Conservation (phyloP, 164 flowering plant species). For the Berberis thunbergii region DNA sequence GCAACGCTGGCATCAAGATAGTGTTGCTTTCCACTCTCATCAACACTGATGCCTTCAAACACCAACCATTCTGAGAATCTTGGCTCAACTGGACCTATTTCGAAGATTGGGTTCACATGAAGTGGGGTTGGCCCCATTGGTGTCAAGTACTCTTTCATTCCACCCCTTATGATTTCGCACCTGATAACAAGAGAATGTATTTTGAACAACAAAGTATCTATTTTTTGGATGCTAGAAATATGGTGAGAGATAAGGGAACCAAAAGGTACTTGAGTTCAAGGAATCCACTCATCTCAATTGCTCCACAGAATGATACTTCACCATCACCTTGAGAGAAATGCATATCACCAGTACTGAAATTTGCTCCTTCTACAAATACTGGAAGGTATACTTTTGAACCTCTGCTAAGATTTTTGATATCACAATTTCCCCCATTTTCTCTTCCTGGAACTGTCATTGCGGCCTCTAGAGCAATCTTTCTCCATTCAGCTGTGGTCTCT, state of each 20-base stretch:
- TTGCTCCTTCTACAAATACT: slow-evolving; percentile 91
- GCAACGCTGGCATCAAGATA: slow-evolving; percentile 86
- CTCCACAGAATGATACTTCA: slow-evolving; percentile 93
- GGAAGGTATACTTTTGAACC: slow-evolving; percentile 93
- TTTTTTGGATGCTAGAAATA: too few relatives aligned
- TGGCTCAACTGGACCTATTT: slow-evolving; percentile 90
- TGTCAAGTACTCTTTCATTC: slow-evolving; percentile 88
- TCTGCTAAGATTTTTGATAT: slow-evolving; percentile 86
- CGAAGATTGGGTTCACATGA: slow-evolving; percentile 93
- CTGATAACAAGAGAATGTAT: slow-evolving; percentile 21
- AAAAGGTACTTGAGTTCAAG: slow-evolving; percentile 74
- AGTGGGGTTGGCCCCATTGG: slow-evolving; percentile 97
- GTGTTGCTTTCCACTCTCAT: slow-evolving; percentile 89
- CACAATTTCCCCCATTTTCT: slow-evolving; percentile 97
- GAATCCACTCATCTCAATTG: slow-evolving; percentile 97
- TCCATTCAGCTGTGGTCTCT: slow-evolving; percentile 68
- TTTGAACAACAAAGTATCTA: background rate
- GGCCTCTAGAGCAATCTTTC: slow-evolving; percentile 72
- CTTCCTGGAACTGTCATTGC: slow-evolving; percentile 95
- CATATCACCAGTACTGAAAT: slow-evolving; percentile 92
- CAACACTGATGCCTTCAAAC: slow-evolving; percentile 94
- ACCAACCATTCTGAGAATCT: slow-evolving; percentile 97
- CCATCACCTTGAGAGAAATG: slow-evolving; percentile 98
- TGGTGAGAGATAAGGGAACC: too few relatives aligned
- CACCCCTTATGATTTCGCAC: slow-evolving; percentile 81